Evolutionary conservation across 768 basidiomycete genomes (phyloP), one percentile per base, ranked within the genome.

Genomic region (Panus rudis): DNA sequence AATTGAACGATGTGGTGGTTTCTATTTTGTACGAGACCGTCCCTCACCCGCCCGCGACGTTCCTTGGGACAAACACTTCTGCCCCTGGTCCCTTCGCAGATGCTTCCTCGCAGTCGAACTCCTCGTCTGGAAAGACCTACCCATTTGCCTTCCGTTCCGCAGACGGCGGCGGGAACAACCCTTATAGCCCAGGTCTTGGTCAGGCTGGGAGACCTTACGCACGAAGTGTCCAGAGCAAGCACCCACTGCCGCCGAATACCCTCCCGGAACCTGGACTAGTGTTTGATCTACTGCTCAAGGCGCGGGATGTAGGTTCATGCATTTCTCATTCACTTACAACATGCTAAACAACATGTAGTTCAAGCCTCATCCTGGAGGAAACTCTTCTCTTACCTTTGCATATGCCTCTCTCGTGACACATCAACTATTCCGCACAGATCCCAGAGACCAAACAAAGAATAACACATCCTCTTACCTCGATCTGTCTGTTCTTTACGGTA

Each of bases 401-500:
- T 60, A 56, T 31, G 52, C 51, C 1, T 47, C 56, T 24, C 46
- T 61, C 38, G 53, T 52, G 27, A 53, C 56, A 25, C 58, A 62
- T 39, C 52, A 46, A 34, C 48, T 54, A 7, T 81, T 79, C 67
- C 60, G 70, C 26, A 76, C 77, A 1, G 63, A 71, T 48, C 57
- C 53, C 10, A 45, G 53, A 3, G 66, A 76, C 48, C 63, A 59
- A 48, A 64, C 60, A 24, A 64, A 70, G 55, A 81, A 81, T 61
- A 61, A 72, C 39, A 71, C 78, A 0, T 67, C 67, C 44, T 73
- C 72, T 2, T 79, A 80, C 48, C 66, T 80, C 21, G 77, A 80
- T 52, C 62, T 81, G 6, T 73, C 70, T 37, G 69, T 72, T 4
- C 59, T 80, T 3, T 81, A 80, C 51, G 79, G 78, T 8, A 64